phyloP scores from a whole-genome alignment of 2,329 filamentous ascomycete genomes.

The Chalaropsis thielavioides region DNA sequence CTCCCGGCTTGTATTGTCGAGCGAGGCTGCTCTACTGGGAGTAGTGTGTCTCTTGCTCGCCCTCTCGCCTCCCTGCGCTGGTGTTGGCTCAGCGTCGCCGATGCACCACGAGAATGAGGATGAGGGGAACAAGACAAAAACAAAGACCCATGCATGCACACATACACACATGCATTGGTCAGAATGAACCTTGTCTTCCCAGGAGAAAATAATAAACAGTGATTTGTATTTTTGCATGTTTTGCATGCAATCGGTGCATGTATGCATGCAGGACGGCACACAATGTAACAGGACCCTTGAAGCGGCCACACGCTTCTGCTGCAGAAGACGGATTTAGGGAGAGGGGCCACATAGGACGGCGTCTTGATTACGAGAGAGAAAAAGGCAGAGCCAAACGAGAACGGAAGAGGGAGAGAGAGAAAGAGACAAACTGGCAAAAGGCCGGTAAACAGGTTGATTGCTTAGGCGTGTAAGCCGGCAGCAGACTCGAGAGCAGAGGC shows the following conservation, averaged over 20 bases:
- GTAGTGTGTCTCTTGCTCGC: neutral
- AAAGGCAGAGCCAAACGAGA: neutral
- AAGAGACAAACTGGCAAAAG: neutral
- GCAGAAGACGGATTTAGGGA: neutral
- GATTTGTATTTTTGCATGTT: too few relatives aligned
- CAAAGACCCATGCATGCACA: neutral
- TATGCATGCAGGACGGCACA: neutral
- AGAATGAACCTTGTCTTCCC: too few relatives aligned
- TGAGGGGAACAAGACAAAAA: neutral
- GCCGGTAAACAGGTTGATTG: too few relatives aligned
- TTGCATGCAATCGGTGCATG: too few relatives aligned
- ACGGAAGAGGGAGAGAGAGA: neutral
- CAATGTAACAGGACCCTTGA: neutral
- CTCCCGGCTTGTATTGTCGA: too few relatives aligned
- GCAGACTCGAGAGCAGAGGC: too few relatives aligned
- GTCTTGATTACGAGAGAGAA: neutral
- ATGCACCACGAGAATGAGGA: neutral
- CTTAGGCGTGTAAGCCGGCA: neutral
- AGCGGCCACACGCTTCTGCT: neutral
- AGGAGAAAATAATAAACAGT: too few relatives aligned
- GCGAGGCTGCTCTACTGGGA: too few relatives aligned
- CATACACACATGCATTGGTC: neutral
- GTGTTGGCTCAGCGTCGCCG: neutral
- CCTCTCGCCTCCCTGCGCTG: neutral
- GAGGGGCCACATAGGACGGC: neutral